Conservation (phyloP, 345 rosid genomes). For the Gossypium raimondii region DNA sequence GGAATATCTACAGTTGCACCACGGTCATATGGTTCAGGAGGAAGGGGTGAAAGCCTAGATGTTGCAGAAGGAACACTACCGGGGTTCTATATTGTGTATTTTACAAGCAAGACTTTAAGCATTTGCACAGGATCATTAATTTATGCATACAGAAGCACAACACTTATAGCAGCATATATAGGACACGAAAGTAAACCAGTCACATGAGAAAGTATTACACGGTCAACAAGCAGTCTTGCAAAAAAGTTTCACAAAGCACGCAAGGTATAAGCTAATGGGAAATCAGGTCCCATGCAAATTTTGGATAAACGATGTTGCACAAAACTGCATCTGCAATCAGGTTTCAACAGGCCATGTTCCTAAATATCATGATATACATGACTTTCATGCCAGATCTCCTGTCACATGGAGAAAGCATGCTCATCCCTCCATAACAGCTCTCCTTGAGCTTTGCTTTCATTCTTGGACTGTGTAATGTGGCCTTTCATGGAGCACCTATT, state of each 20-base stretch:
- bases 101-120: slow-evolving; percentile 10
- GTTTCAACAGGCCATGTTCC: not conserved
- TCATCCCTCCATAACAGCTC: not conserved
- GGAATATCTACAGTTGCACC: slow-evolving; percentile 86
- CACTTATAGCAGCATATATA: slow-evolving; percentile 1
- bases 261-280: not conserved
- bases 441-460: not conserved
- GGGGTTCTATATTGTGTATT: slow-evolving; percentile 48
- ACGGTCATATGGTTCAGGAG: slow-evolving; percentile 91
- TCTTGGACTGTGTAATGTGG: not conserved
- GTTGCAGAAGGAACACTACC: slow-evolving; percentile 63
- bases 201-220: not conserved
- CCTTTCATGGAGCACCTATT: not conserved
- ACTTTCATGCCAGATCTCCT: not conserved
- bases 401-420: not conserved
- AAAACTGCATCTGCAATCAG: slow-evolving; percentile 3
- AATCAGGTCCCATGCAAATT: not conserved
- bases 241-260: not conserved
- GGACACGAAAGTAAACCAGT: not conserved
- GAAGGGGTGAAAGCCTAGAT: slow-evolving; percentile 84
- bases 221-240: not conserved
- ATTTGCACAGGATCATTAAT: not conserved
- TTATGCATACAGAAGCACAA: not conserved
- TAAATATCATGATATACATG: not conserved
- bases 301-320: not conserved